Evolutionary conservation across 2,329 filamentous ascomycete species (phyloP), one percentile per base, ranked within the genome.

Genomic region (Cryphonectria parasitica): DNA sequence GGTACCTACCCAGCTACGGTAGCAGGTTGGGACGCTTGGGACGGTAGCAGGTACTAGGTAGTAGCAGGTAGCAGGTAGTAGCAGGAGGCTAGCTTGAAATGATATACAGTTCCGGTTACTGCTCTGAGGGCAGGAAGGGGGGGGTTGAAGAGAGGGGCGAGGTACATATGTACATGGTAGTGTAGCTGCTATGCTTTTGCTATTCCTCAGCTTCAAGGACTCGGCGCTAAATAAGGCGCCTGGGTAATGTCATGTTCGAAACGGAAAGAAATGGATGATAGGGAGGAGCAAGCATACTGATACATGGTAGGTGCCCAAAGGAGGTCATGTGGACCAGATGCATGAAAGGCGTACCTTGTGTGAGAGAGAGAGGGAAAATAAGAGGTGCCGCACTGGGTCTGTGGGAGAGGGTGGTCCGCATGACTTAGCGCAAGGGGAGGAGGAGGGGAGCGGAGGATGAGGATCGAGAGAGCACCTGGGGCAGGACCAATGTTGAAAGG

Each of bases 371-470:
- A 34, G 10, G 10, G 36, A 39, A 28, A 19, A 63, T n/a, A 52
- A 68, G 66, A 17, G 58, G 39, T 28, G 36, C 36, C 39, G 11
- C 36, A n/a, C 7, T n/a, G 34, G 60, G 60, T 25, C 60, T 41
- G 31, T 39, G 34, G 36, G 34, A 62, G 34, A 36, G 69, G 66
- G 62, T 69, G 69, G 56, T 66, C 62, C 69, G 66, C 62, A 41
- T 69, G 62, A 66, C 61, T 49, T 69, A 66, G 69, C 61, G 69
- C 66, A 68, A 66, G 66, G 69, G 69, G 66, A 63, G 45, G 45
- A n/a, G 45, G 19, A 19, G 17, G 43, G 19, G 43, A 39, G 6
- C 17, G 43, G 22, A 19, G 19, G 8, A n/a, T 19, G 22, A n/a
- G 45, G 45, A 49, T 49, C 45, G 45, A 49, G 45, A 67, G 36